Percentiles rank a stretch among this genome's conserved stretches.
Evolutionary conservation across 306 rosid species (phyloP).

Genomic region (Citrullus mucosospermus): DNA sequence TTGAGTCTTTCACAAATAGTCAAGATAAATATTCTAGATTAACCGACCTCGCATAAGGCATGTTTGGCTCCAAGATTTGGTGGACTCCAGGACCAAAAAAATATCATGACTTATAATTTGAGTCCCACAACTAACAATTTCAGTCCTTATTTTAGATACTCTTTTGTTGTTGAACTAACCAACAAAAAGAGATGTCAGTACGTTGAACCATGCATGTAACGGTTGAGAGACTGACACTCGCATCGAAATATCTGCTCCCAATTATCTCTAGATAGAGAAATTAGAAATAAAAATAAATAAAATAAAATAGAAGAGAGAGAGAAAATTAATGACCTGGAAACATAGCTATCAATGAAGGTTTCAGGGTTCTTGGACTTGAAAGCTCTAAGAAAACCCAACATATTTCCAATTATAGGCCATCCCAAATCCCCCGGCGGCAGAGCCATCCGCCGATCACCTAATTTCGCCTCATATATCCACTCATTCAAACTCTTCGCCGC

Average conservation of each 20-base stretch:
- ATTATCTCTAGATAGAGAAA: not conserved
- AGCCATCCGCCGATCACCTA: constrained; percentile 6
- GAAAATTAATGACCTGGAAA: constrained; percentile 16
- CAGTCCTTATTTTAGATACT: too few species aligned
- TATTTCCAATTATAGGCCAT: constrained; percentile 34
- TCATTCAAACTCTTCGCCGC: constrained; percentile 33
- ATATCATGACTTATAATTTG: too few species aligned
- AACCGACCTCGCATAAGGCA: too few species aligned
- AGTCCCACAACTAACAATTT: too few species aligned
- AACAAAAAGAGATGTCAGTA: too few species aligned
- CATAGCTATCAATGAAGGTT: constrained; percentile 18
- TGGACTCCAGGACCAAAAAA: too few species aligned
- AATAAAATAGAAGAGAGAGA: not conserved
- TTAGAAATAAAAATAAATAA: not conserved
- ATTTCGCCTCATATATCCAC: constrained; percentile 29
- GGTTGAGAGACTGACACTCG: not conserved
- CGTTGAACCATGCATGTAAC: not conserved
- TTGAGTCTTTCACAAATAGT: too few species aligned
- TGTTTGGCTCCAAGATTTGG: too few species aligned
- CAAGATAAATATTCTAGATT: too few species aligned
- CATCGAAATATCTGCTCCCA: not conserved
- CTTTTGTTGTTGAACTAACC: too few species aligned
- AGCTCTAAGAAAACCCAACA: constrained; percentile 21
- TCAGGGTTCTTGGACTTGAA: constrained; percentile 21
- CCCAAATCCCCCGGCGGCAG: constrained; percentile 44